Conservation (phyloP, 78 protist genomes). For the slime mould (Dictyostelium discoideum) region dicty_2.7 NC_007088.5:2632501-2633000, state of each 20-base stretch:
- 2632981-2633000: slow-evolving; percentile 56
- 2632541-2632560: slow-evolving; percentile 27
- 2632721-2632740: slow-evolving; percentile 75
- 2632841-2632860: slow-evolving; percentile 35
- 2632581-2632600: slow-evolving; percentile 59
- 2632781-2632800: slow-evolving; percentile 39
- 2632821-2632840: slow-evolving; percentile 58
- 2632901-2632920: slow-evolving; percentile 58
- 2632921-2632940: slow-evolving; percentile 64
- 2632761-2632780: slow-evolving; percentile 52
- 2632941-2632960: slow-evolving; percentile 42
- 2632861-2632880: slow-evolving; percentile 21
- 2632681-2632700: slow-evolving; percentile 8
- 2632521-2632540: slow-evolving; percentile 1
- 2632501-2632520: neutral
- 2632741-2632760: slow-evolving; percentile 32
- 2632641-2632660: neutral
- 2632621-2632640: slow-evolving; percentile 49
- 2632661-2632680: neutral
- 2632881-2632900: slow-evolving; percentile 36
- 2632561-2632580: neutral
- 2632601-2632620: slow-evolving; percentile 53
- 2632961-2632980: slow-evolving; percentile 26
- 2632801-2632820: slow-evolving; percentile 42
- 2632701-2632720: slow-evolving; percentile 19